Conservation (phyloP, 1,139 yeast species). For the Yamadazyma atlantica region DNA sequence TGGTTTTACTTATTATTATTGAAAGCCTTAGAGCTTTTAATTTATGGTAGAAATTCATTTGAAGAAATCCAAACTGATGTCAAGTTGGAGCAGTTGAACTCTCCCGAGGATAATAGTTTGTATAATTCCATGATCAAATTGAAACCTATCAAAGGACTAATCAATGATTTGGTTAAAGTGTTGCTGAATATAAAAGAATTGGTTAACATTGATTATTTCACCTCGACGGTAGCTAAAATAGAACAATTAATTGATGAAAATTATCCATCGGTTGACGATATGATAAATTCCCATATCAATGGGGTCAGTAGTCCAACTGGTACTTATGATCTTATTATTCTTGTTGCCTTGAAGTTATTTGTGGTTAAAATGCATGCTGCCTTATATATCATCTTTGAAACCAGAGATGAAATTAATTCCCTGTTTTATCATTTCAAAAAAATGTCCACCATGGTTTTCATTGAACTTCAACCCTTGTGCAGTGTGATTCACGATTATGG, state of each 20-base stretch:
- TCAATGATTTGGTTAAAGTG: slow-evolving; percentile 5
- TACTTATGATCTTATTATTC: slow-evolving; percentile 3
- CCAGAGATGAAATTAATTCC: slow-evolving; percentile 15
- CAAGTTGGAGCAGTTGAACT: slow-evolving; percentile 10
- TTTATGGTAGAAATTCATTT: slow-evolving; percentile 10
- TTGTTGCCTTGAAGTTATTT: slow-evolving; percentile 17
- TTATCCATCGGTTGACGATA: slow-evolving; percentile 8
- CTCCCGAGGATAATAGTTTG: slow-evolving; percentile 6
- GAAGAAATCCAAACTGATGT: slow-evolving; percentile 10
- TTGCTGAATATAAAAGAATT: slow-evolving; percentile 12
- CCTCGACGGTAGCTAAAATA: slow-evolving; percentile 8
- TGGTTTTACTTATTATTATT: slow-evolving; percentile 23
- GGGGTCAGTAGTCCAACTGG: slow-evolving; percentile 7
- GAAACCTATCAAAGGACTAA: not conserved
- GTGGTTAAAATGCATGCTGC: slow-evolving; percentile 23
- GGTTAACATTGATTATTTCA: slow-evolving; percentile 9
- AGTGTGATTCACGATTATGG: slow-evolving; percentile 6
- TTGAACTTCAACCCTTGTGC: slow-evolving; percentile 20
- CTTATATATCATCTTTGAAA: slow-evolving; percentile 27
- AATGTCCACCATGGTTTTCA: slow-evolving; percentile 16
- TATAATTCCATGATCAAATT: slow-evolving; percentile 3
- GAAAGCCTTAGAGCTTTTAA: slow-evolving; percentile 12
- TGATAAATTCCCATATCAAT: slow-evolving; percentile 5
- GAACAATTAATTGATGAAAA: slow-evolving; percentile 9
- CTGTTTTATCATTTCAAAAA: slow-evolving; percentile 28